Evolutionary conservation across 2,329 filamentous ascomycete genomes (phyloP), one percentile per base, ranked within the genome.

Genomic region (Chrysoporthe cubensis): DNA sequence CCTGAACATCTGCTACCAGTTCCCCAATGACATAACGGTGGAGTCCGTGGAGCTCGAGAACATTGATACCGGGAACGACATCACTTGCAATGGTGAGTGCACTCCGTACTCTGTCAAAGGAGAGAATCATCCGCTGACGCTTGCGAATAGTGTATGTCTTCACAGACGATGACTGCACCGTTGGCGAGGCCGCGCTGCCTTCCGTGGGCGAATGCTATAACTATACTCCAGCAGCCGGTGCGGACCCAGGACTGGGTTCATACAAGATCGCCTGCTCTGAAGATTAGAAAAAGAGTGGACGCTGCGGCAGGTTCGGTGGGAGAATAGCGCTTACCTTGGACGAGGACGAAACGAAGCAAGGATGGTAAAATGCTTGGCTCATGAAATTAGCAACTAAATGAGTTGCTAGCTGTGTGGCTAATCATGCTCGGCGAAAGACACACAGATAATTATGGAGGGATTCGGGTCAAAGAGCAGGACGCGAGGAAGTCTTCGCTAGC

Each of bases 181-280:
- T 52, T 7, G 46, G 14, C 16, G 60, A 52, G 32, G 46, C 42
- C 9, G 44, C 46, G 37, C 42, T 62, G 34, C 60, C 60, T 40
- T 16, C 44, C 14, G 60, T 62, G 1, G 60, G 60, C 32, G 34
- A 37, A 9, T 62, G 60, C 46, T 62, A 62, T 4, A 62, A 6
- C 18, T 62, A 62, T 26, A n/a, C 60, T 14, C 26, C 26, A 40
- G 32, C 60, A 26, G 14, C 44, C n/a, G 32, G 18, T 21, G 60
- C 60, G 34, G 32, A 62, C 44, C 44, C 60, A 13, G 60, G 60
- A 4, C n/a, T 62, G 32, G 60, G 60, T 18, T 62, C 60, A 9
- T 62, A 62, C 34, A 62, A 62, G 44, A 62, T 62, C 46, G 60
- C 46, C 16, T 62, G 60, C 60, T 48, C 60, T 7, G 60, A 44